These are phyloP conservation scores for Dalechampia spathulata DNA, from an alignment of 441 rosid genomes.

Conservation along the genomic window DNA sequence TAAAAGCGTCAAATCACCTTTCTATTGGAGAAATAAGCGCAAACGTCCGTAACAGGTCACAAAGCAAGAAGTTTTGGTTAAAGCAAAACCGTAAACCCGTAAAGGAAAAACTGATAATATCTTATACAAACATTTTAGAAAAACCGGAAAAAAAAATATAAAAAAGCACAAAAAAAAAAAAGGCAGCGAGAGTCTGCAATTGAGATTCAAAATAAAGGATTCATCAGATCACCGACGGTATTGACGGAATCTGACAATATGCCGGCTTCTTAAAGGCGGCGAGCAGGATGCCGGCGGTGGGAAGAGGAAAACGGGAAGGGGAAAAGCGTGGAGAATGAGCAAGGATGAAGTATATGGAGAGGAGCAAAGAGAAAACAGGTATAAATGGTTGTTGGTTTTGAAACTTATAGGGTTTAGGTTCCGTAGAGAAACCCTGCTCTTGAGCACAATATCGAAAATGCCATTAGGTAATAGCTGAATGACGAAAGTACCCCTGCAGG, in stretches of 20 bases:
- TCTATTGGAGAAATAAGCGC: neutral
- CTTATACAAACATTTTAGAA: too few species aligned
- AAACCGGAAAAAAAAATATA: too few species aligned
- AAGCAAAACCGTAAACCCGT: neutral
- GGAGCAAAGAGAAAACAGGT: constrained; percentile 6
- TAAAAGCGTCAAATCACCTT: constrained; percentile 6
- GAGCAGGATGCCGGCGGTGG: too few species aligned
- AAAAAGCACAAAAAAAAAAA: too few species aligned
- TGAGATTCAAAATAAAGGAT: too few species aligned
- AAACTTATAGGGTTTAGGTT: constrained; percentile 11
- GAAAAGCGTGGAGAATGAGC: neutral
- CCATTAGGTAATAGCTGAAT: neutral
- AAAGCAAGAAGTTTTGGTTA: neutral
- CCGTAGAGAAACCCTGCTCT: constrained; percentile 7
- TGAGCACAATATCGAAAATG: neutral
- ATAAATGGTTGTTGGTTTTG: neutral
- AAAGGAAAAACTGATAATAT: neutral
- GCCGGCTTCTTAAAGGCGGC: too few species aligned
- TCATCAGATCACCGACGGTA: too few species aligned
- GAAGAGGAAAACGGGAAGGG: neutral
- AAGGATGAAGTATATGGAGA: too few species aligned
- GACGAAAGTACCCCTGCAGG: constrained; percentile 13
- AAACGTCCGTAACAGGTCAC: constrained; percentile 16
- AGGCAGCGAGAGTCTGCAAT: too few species aligned
- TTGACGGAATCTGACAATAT: too few species aligned